Base-by-base conservation (phyloP, 164 flowering plant species). In the Taxillus chinensis region DNA sequence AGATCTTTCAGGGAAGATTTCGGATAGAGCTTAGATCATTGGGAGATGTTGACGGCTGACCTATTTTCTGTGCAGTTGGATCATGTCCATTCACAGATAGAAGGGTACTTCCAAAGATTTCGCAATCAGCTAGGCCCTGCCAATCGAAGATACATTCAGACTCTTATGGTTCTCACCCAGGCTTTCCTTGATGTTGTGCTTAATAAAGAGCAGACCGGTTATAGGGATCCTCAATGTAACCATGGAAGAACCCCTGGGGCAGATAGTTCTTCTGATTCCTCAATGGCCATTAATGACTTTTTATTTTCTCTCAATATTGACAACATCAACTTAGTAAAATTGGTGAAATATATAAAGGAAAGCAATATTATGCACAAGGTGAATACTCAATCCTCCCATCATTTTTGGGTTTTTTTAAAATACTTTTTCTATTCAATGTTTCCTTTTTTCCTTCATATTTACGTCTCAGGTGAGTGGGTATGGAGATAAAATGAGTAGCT, bases 351-450 rank as follows among this genome's bases (percentile, higher is more conserved):
- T 76, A 72, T 95, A 62, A 86, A 82, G 69, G 96, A 93, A 68
- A 93, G 96, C 85, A 87, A 86, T 64, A 83, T 90, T 60, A 79
- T 83, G 62, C 83, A 89, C 77, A 93, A 93, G 99, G 99, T 90
- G 55, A 61, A 41, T 57, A 53, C 48, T 8, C 61, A n/a, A 49
- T 56, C 60, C 17, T 61, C 41, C n/a, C 7, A 42, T 54, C 9
- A 55, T 38, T 12, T 60, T 17, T 16, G 39, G 7, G 14, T 45
- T 41, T 67, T 64, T 39, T 48, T 41, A 45, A 27, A 27, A 27
- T 27, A 45, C 55, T 27, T 13, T 42, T 60, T 40, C 27, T 16
- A 13, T 46, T 53, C 13, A 57, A 45, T 39, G 41, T 49, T 56
- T 39, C 7, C 13, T 45, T 51, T 51, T 4, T n/a, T 57, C 16